Percentiles rank a stretch among this genome's conserved stretches.
Conservation (phyloP, 257 asterid genomes). For the Osmanthus fragrans region DNA sequence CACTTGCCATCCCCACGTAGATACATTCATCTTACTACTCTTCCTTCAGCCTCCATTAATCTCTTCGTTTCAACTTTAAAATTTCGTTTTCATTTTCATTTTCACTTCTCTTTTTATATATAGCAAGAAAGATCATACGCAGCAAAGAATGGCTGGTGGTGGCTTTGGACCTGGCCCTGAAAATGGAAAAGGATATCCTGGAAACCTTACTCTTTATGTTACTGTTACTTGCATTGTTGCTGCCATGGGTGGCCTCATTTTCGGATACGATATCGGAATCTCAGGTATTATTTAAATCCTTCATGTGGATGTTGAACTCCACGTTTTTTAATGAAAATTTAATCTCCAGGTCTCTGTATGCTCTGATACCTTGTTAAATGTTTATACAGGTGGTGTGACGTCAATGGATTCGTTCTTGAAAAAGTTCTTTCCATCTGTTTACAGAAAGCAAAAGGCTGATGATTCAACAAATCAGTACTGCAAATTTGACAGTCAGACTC, state of each 20-base stretch:
- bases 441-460: conserved; percentile 12
- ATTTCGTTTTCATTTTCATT: background rate
- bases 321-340: background rate
- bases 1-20: background rate
- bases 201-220: conserved; percentile 67
- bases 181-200: conserved; percentile 65
- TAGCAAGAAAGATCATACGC: background rate
- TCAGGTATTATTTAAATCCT: background rate
- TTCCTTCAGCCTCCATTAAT: background rate
- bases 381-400: conserved; percentile 20
- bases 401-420: conserved; percentile 18
- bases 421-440: conserved; percentile 13
- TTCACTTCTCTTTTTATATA: background rate
- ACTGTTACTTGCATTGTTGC: conserved; percentile 73
- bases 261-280: conserved; percentile 82
- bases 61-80: background rate
- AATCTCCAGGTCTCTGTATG: background rate
- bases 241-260: conserved; percentile 92
- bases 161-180: conserved; percentile 58
- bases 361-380: background rate
- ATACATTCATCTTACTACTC: background rate
- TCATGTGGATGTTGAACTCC: background rate
- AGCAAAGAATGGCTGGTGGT: conserved; percentile 65
- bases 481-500: conserved; percentile 14
- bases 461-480: conserved; percentile 13